phyloP scores from a whole-genome alignment of 495 filamentous ascomycete genomes.

The Chaetomium cochliodes region DNA sequence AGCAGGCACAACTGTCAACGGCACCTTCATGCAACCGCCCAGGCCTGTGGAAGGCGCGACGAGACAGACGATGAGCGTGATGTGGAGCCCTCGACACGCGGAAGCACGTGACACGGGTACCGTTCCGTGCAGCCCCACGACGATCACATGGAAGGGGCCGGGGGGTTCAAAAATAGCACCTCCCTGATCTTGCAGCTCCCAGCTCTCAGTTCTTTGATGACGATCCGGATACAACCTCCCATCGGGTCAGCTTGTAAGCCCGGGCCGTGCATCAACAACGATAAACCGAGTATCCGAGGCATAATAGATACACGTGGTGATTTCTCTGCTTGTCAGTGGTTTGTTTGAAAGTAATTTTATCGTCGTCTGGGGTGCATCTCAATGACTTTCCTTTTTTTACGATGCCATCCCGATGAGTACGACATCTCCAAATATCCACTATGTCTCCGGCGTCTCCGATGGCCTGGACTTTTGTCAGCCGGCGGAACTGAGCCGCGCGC shows the following conservation, averaged over 20 bases:
- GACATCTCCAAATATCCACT: not conserved
- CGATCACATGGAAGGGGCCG: too few species aligned
- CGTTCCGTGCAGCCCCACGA: too few species aligned
- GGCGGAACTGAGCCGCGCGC: not conserved
- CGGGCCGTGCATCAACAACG: not conserved
- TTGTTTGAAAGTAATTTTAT: not conserved
- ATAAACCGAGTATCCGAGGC: not conserved
- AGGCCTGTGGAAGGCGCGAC: slow-evolving; percentile 2
- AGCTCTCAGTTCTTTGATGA: not conserved
- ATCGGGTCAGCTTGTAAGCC: slow-evolving; percentile 12
- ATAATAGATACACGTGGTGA: not conserved
- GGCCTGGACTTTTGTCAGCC: not conserved
- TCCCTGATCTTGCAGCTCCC: not conserved
- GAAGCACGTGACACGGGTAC: slow-evolving; percentile 1
- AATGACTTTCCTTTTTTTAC: not conserved
- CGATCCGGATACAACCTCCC: not conserved
- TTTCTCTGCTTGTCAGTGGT: not conserved
- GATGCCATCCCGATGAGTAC: not conserved
- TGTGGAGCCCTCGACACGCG: not conserved
- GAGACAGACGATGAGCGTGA: not conserved
- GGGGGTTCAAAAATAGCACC: not conserved
- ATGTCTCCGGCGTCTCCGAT: not conserved
- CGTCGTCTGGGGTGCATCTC: not conserved
- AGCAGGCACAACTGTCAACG: not conserved
- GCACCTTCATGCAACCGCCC: not conserved